Conservation (phyloP, 352 stramenopile species). For the Peronospora destructor region DNA sequence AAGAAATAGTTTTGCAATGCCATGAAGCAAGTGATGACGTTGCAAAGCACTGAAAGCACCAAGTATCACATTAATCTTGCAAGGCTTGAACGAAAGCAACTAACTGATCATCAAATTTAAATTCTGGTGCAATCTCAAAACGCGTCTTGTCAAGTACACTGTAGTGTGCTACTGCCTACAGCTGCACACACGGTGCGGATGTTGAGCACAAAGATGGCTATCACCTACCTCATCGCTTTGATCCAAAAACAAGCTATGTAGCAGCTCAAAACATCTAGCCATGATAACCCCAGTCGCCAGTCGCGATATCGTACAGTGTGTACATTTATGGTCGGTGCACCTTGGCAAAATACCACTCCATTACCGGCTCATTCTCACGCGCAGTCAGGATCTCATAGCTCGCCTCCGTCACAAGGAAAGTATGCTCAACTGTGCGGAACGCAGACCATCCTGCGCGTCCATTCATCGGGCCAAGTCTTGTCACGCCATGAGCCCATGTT, state of each 20-base stretch:
- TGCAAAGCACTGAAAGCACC: too few species aligned
- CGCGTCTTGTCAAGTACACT: neutral
- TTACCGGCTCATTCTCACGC: conserved; percentile 76
- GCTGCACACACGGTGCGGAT: too few species aligned
- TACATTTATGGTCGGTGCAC: conserved; percentile 53
- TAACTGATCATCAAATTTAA: too few species aligned
- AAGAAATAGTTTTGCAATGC: too few species aligned
- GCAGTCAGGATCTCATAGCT: conserved; percentile 96
- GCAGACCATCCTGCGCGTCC: conserved; percentile 93
- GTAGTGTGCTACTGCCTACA: too few species aligned
- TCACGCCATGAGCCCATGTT: conserved; percentile 89
- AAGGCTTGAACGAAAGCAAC: too few species aligned
- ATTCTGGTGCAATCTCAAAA: neutral
- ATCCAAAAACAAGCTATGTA: conserved; percentile 3
- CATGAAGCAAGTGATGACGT: too few species aligned
- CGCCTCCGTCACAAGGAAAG: conserved; percentile 96
- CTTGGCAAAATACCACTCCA: conserved; percentile 81
- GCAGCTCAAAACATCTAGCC: conserved; percentile 1
- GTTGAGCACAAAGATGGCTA: conserved; percentile 1
- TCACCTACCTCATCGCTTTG: conserved; percentile 9
- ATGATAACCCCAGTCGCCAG: neutral
- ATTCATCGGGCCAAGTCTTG: conserved; percentile 95
- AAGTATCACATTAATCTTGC: too few species aligned
- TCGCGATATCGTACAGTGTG: neutral
- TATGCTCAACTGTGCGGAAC: conserved; percentile 97